Evolutionary conservation across 768 basidiomycete genomes (phyloP), one percentile per base, ranked within the genome.

Genomic region (Hericium coralloides): DNA sequence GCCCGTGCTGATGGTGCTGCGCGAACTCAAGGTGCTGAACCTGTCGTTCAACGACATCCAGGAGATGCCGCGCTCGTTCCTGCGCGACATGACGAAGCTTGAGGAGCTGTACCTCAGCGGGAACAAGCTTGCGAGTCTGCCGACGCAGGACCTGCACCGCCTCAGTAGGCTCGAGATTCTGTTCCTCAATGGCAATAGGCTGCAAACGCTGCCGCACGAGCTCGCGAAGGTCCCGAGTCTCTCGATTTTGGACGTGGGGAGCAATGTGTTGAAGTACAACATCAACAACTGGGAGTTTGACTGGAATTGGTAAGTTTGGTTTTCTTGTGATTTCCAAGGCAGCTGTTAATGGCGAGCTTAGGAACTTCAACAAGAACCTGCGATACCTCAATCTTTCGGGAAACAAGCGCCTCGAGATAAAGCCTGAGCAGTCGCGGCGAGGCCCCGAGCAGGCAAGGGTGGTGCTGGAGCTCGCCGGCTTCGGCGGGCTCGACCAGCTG

Each of bases 201-300:
- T 99, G 38, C 89, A 93, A 72, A 95, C 92, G 9, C 71, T 98
- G 4, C 97, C 97, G 4, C 85, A 89, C 55, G 97, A 98, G 68
- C 69, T 99, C 50, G 86, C 85, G 39, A 91, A 92, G 67, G 80
- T 97, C 58, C 79, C 80, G 66, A 84, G 79, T 49, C 73, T 99
- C 65, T 80, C 78, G 54, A 82, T 89, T 36, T 76, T 99, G 63
- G 97, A 99, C 66, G 95, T 90, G 4, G 95, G 97, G 7, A 94
- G 87, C 68, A 99, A 99, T 68, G 70, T 83, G 54, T 75, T 99
- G 70, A 92, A 89, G 79, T 98, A 98, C 72, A 99, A 98, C 68
- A 93, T 97, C 63, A 89, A 92, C 63, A 99, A 99, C 66, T 94
- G 87, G 87, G 92, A 95, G 68, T 98, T 94, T 69, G 97, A 99